Evolutionary conservation across 257 asterid species (phyloP), one percentile per base, ranked within the genome.

Genomic region (Ilex aquifolium): DNA sequence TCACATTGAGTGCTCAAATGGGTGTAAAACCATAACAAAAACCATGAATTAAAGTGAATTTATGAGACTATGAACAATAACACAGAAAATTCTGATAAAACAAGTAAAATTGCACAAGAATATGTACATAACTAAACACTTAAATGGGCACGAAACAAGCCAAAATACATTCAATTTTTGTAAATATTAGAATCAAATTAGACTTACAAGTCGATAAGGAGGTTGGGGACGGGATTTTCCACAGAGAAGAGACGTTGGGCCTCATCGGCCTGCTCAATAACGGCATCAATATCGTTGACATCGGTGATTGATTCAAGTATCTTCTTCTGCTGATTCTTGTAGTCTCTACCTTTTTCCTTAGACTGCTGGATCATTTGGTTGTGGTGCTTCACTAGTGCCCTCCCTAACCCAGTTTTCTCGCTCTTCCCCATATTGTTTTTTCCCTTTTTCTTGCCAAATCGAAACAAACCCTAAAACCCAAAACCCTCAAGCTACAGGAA

Each of bases 381-480:
- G 72, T 93, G 99, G 77, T 93, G 97, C 77, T 76, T 93, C 80
- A 93, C 95, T 69, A 93, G 72, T 44, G 97, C 93, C 70, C 99
- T 80, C 14, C 99, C 99, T 31, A 90, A 63, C 57, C 72, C 85
- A 2, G 77, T 66, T 75, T 93, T 93, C 46, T 90, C 97, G 4
- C 87, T 84, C 79, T 87, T 93, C 59, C 85, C 87, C 74, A 95
- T 87, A 10, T 14, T 27, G 21, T n/a, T 50, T 13, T 36, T 48
- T 54, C 29, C 55, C 32, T 36, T 7, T 32, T 64, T 57, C n/a
- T 57, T n/a, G 0, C 14, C 10, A 39, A 57, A 32, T 40, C 40
- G 7, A 36, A 59, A 10, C 21, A 32, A 53, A 62, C 63, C 59
- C 29, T 36, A 16, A 56, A 58, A 31, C 27, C 14, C 32, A 16